These are phyloP conservation scores for Penicillium desertorum DNA, from an alignment of 495 filamentous ascomycete species.

Conservation along the genomic window DNA sequence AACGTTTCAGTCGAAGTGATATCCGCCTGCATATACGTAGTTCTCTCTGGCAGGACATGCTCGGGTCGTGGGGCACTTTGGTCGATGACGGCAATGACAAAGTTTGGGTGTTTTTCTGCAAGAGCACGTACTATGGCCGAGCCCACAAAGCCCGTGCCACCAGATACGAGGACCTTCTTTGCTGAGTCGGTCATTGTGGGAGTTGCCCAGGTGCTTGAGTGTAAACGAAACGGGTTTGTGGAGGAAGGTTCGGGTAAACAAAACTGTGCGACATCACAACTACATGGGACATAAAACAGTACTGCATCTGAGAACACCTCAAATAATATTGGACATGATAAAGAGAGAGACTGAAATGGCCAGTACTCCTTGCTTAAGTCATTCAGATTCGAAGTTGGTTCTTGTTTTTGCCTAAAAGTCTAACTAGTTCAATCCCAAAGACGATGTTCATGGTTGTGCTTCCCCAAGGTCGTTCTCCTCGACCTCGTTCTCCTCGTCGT, in stretches of 20 bases:
- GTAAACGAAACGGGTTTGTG: not conserved
- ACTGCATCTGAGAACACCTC: not conserved
- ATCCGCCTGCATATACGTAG: slow-evolving; percentile 40
- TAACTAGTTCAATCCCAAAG: not conserved
- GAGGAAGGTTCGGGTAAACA: not conserved
- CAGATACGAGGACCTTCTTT: slow-evolving; percentile 51
- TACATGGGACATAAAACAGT: not conserved
- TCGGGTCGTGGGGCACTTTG: slow-evolving; percentile 33
- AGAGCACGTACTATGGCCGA: slow-evolving; percentile 44
- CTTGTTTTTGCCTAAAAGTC: not conserved
- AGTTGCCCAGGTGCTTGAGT: slow-evolving; percentile 9
- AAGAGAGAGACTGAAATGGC: not conserved
- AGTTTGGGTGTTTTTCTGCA: slow-evolving; percentile 42
- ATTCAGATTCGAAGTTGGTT: not conserved
- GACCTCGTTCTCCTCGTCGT: not conserved
- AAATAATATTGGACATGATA: not conserved
- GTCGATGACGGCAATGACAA: slow-evolving; percentile 47
- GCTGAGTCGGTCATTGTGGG: slow-evolving; percentile 12
- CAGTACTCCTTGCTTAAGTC: not conserved
- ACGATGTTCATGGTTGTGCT: not conserved
- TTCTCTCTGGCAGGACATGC: slow-evolving; percentile 30
- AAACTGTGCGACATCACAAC: slow-evolving; percentile 3
- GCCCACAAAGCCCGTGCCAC: slow-evolving; percentile 54
- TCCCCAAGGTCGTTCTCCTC: not conserved
- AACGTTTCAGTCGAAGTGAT: slow-evolving; percentile 35